Percentiles rank a stretch among this genome's conserved stretches.
phyloP scores from a whole-genome alignment of 225 moss, liverwort and hornwort genomes.

The Climacium dendroides region DNA sequence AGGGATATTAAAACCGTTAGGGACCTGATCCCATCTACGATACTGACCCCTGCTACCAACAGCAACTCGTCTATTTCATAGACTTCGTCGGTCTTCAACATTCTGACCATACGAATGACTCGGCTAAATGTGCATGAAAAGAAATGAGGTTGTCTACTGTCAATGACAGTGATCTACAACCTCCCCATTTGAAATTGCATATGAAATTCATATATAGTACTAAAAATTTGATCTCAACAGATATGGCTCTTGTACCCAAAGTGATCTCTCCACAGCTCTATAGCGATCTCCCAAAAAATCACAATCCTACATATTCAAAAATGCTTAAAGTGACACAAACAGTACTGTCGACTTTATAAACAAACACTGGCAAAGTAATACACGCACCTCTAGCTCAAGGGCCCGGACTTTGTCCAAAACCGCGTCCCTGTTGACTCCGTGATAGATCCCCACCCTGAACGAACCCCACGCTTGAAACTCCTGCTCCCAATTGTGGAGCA shows the following conservation, averaged over 20 bases:
- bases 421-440: slow-evolving; percentile 61
- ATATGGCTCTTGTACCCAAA: background rate
- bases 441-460: slow-evolving; percentile 68
- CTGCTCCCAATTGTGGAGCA: slow-evolving; percentile 89
- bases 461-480: slow-evolving; percentile 86
- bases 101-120: background rate
- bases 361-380: background rate
- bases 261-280: background rate
- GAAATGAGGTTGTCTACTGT: background rate
- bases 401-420: slow-evolving; percentile 36
- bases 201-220: background rate
- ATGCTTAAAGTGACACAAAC: background rate
- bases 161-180: background rate
- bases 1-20: background rate
- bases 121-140: background rate
- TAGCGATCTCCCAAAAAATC: background rate
- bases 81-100: background rate
- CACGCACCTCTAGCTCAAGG: slow-evolving; percentile 52
- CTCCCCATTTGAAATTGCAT: background rate
- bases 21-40: background rate
- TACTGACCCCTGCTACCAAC: background rate
- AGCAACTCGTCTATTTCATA: background rate
- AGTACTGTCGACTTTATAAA: background rate
- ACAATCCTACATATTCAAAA: background rate
- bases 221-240: background rate